Base-by-base conservation (phyloP, 2,329 filamentous ascomycete genomes). In the Clonostachys chloroleuca region DNA sequence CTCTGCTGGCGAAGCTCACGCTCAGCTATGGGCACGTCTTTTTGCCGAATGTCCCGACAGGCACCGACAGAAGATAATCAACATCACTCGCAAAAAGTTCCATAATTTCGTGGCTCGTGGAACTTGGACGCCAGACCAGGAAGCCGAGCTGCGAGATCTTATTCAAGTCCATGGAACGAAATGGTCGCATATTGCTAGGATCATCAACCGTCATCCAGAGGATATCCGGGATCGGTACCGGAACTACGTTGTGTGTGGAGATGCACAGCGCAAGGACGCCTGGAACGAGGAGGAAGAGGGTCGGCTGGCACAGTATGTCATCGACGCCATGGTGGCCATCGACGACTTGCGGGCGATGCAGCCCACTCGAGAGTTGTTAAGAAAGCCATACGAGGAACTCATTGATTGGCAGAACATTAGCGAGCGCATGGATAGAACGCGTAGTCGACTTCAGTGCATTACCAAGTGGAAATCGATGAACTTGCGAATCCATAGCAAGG, bases 221-320 rank as follows among this genome's bases (percentile, higher is more conserved):
- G 85, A 89, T 58, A 74, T 84, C 45, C 78, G 85, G 44, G 86
- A 89, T 59, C 81, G 86, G 5, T 88, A 84, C 70, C 75, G 83
- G 37, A 86, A 89, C 55, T 83, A 86, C 55, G 66, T 87, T 18
- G 67, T 83, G 42, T 83, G 80, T 46, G 77, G 77, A 17, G 70
- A 76, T 6, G 73, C 70, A 1, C 68, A 71, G 47, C 72, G 72
- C 34, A 75, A 70, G 40, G 75, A 78, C 34, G 62, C 66, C 2
- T 91, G 87, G 87, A 72, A 69, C 2, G 64, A 75, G 16, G 69
- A 75, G 0, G 87, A 91, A 55, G 82, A 86, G 56, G 62, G 66
- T 1, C 64, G 60, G 10, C 65, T 89, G 24, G 68, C 70, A 2
- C 59, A 67, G 2, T 72, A 75, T 10, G 77, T 90, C 4, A 63